Base-by-base conservation (phyloP, 352 stramenopile species). In the Phytophthora cactorum region DNA sequence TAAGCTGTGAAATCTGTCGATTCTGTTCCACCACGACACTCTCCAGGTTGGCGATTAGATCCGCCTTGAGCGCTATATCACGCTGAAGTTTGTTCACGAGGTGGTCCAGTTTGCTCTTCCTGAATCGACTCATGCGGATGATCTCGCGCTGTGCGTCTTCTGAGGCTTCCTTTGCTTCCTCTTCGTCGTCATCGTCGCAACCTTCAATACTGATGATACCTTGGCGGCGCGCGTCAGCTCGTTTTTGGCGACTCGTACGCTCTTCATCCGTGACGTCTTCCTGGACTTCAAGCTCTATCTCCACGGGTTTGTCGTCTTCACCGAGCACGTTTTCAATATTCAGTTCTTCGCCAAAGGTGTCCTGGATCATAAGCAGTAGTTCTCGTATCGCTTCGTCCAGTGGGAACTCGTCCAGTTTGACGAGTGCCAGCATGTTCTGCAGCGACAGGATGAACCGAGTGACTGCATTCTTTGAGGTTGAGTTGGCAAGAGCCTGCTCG, bases 341-440 rank as follows among this genome's bases (percentile, higher is more conserved):
- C 8, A 92, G 45, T 5, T 91, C 81, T 2, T 74, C 59, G 2
- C 81, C 83, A 41, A 93, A 93, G 4, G 76, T 86, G 9, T 88
- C 81, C 28, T 77, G 68, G 0, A 89, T 58, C 72, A 93, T 74
- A 25, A 74, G 79, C 7, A 94, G 44, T n/a, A 94, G 39, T 49
- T 94, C 81, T 46, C 82, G 84, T 1, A 93, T 60, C 0, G 81
- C 88, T 72, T 96, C 88, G 17, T 96, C 88, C 7, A 93, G 67
- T 4, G 85, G 84, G 32, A 90, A 92, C 49, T 92, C 86, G 45
- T 95, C 82, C 11, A 84, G 53, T 12, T 93, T 93, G 10, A 93
- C 87, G 2, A 92, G 68, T 34, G 76, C 74, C 15, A 96, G 49
- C 62, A 96, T 88, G 25, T 84, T 77, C 56, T 92, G 78, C 38